A percentile compares a stretch with the other conserved stretches of the same genome.
These are phyloP conservation scores for Lasiodiplodia citricola DNA, from an alignment of 2,329 filamentous ascomycete species.

Conservation along the genomic window DNA sequence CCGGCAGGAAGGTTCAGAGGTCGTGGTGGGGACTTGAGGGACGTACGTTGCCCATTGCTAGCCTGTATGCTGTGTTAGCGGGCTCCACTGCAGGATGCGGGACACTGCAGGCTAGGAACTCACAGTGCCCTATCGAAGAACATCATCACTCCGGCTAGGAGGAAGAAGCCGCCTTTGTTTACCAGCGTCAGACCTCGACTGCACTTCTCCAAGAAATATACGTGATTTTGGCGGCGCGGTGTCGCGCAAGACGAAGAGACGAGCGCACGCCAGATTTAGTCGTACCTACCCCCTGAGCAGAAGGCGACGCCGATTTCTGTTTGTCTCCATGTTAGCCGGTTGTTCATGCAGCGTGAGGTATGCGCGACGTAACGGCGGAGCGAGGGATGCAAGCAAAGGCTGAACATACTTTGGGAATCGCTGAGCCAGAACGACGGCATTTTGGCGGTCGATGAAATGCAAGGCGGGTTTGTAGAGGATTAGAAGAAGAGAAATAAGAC, in stretches of 20 bases:
- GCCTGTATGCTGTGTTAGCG: slow-evolving; percentile 57
- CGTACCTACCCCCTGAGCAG: slow-evolving; percentile 88
- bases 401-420: slow-evolving; percentile 80
- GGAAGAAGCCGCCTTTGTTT: slow-evolving; percentile 82
- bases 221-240: slow-evolving; percentile 21
- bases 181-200: slow-evolving; percentile 32
- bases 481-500: background rate
- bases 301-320: slow-evolving; percentile 96
- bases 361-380: background rate
- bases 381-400: slow-evolving; percentile 4
- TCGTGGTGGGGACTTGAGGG: background rate
- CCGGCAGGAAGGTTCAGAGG: slow-evolving; percentile 8
- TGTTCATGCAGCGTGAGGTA: background rate
- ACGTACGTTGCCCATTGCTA: slow-evolving; percentile 95
- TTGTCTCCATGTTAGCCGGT: background rate
- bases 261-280: slow-evolving; percentile 1
- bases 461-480: background rate
- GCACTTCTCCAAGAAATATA: slow-evolving; percentile 12
- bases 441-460: slow-evolving; percentile 6
- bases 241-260: background rate
- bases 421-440: slow-evolving; percentile 96
- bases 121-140: slow-evolving; percentile 98
- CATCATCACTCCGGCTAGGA: slow-evolving; percentile 90
- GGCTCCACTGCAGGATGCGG: background rate
- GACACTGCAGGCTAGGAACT: slow-evolving; percentile 40